Conservation (phyloP, 2,329 filamentous ascomycete genomes). For the Colletotrichum sansevieriae region DNA sequence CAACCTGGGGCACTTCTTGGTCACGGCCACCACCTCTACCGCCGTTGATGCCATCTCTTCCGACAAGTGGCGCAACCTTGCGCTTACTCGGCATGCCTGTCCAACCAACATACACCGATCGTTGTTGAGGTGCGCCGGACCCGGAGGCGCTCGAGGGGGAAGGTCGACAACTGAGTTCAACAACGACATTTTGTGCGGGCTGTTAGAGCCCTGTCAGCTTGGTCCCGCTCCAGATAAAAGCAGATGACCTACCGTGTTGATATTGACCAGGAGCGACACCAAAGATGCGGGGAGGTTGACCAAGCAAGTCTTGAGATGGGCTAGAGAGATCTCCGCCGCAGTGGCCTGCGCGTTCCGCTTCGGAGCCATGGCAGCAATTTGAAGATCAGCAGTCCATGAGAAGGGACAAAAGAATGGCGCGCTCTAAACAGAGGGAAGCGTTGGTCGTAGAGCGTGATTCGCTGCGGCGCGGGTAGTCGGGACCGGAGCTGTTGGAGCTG, state of each 20-base stretch:
- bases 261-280: slow-evolving; percentile 86
- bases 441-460: not conserved
- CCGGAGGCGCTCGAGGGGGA: slow-evolving; percentile 60
- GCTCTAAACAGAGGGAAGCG: slow-evolving; percentile 15
- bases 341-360: slow-evolving; percentile 72
- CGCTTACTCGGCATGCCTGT: slow-evolving; percentile 97
- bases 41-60: slow-evolving; percentile 78
- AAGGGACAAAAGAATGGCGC: slow-evolving; percentile 14
- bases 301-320: slow-evolving; percentile 92
- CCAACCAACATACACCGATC: slow-evolving; percentile 92
- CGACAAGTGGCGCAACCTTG: slow-evolving; percentile 78
- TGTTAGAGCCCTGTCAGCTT: slow-evolving; percentile 50
- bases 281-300: slow-evolving; percentile 91
- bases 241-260: slow-evolving; percentile 80
- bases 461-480: slow-evolving; percentile 19
- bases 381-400: slow-evolving; percentile 18
- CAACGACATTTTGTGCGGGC: slow-evolving; percentile 95
- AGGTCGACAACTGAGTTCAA: slow-evolving; percentile 84
- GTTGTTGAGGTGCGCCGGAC: slow-evolving; percentile 64
- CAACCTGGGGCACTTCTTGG: slow-evolving; percentile 82
- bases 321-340: slow-evolving; percentile 85
- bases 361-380: slow-evolving; percentile 56
- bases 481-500: slow-evolving; percentile 30
- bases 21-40: slow-evolving; percentile 72
- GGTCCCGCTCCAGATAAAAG: not conserved